Conservation (phyloP, 768 basidiomycete genomes). For the Lepiota subincarnata region DNA sequence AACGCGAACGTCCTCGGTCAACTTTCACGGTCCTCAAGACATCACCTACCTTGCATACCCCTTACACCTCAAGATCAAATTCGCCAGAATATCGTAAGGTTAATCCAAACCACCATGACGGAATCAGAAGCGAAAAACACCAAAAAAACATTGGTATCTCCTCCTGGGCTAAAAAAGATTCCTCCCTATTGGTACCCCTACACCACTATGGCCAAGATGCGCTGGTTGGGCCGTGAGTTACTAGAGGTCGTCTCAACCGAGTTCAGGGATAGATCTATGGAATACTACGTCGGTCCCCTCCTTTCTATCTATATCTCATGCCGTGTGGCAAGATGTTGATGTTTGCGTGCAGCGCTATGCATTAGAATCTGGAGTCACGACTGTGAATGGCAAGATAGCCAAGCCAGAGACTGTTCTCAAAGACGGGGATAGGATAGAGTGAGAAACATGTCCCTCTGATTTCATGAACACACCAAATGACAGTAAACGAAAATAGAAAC, state of each 20-base stretch:
- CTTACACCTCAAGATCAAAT: constrained; percentile 54
- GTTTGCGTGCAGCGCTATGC: constrained; percentile 41
- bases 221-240: constrained; percentile 85
- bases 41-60: constrained; percentile 41
- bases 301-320: not conserved
- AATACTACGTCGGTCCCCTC: constrained; percentile 84
- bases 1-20: constrained; percentile 15
- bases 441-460: constrained; percentile 24
- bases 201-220: constrained; percentile 86
- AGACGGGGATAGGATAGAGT: constrained; percentile 92
- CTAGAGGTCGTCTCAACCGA: constrained; percentile 92
- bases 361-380: constrained; percentile 91
- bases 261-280: constrained; percentile 89
- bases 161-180: constrained; percentile 67
- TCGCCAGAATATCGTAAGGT: constrained; percentile 47
- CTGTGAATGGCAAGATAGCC: constrained; percentile 88
- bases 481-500: constrained; percentile 49
- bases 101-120: constrained; percentile 39
- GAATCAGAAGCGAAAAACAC: constrained; percentile 13
- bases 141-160: constrained; percentile 22
- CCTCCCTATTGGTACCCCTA: constrained; percentile 92
- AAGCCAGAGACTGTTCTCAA: constrained; percentile 71
- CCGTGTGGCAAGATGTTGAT: not conserved
- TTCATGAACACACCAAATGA: constrained; percentile 15
- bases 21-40: constrained; percentile 30